Evolutionary conservation across 306 rosid species (phyloP), one percentile per base, ranked within the genome.

Genomic region (Rosa persica): DNA sequence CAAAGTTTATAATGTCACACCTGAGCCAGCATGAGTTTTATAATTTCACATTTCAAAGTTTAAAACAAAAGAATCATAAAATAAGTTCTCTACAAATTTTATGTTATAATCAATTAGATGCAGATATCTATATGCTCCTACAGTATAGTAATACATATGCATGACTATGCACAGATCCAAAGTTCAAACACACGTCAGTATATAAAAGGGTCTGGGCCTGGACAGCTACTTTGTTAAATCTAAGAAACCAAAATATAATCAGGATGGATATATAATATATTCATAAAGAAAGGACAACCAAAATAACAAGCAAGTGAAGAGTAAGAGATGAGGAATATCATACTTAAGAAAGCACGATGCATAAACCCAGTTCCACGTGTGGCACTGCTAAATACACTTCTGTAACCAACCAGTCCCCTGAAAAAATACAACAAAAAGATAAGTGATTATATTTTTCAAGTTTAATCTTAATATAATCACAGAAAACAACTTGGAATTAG

Each of bases 341-440:
- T 95, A 95, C 99, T 81, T 60, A 81, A 81, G 90, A 95, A 95
- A 80, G 99, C 98, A 78, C 98, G 97, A 82, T 95, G 99, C 98
- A 95, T 95, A 80, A 95, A 95, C 74, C 99, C 99, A 85, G 96
- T 90, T 89, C 99, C 99, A 72, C 99, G 99, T 40, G 98, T 93
- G 81, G 91, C 98, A n/a, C 94, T 93, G 87, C 97, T 91, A 82
- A 95, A 95, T 85, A 95, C 98, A 40, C 99, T 95, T 83, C 98
- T 89, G 85, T 95, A 95, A 79, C 99, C 97, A 86, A 95, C 99
- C 72, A 95, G 82, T 75, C 99, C 99, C 96, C 99, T 95, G 94
- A 82, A 81, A 78, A 81, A 80, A 78, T 70, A 70, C 67, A 77
- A 47, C 58, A 75, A 66, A 77, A 58, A 43, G 2, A 47, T 40